Conservation (phyloP, 345 rosid genomes). For the Gossypioides kirkii region DNA sequence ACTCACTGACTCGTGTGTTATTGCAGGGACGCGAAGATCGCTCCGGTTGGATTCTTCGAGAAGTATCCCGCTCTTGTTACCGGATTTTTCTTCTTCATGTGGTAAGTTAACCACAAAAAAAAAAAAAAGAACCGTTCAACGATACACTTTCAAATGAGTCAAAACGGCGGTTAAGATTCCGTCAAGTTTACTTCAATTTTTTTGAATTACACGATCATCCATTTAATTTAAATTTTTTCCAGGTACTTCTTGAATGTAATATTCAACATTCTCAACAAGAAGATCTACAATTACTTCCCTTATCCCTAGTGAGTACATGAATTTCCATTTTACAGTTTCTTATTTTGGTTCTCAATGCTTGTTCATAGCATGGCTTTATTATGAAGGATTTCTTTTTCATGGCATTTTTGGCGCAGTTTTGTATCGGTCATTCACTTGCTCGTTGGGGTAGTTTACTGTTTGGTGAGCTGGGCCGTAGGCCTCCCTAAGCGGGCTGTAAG, state of each 20-base stretch:
- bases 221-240: not conserved
- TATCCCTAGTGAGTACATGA: constrained; percentile 74
- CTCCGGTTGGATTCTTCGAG: constrained; percentile 60
- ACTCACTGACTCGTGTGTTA: constrained; percentile 32
- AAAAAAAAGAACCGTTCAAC: not conserved
- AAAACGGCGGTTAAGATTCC: not conserved
- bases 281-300: constrained; percentile 95
- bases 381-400: not conserved
- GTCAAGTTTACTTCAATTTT: not conserved
- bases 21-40: constrained; percentile 48
- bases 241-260: constrained; percentile 95
- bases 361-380: not conserved
- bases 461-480: constrained; percentile 85
- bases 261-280: constrained; percentile 96
- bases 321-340: not conserved
- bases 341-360: not conserved
- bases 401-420: constrained; percentile 44
- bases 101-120: constrained; percentile 39
- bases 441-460: constrained; percentile 90
- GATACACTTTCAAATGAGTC: not conserved
- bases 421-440: constrained; percentile 89
- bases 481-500: constrained; percentile 98
- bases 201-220: constrained; percentile 3
- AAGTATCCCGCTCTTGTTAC: constrained; percentile 79
- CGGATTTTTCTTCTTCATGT: constrained; percentile 98